Percentiles rank a stretch among this genome's conserved stretches.
Conservation (phyloP, 768 basidiomycete species). For the Coprinopsis sp. region DNA sequence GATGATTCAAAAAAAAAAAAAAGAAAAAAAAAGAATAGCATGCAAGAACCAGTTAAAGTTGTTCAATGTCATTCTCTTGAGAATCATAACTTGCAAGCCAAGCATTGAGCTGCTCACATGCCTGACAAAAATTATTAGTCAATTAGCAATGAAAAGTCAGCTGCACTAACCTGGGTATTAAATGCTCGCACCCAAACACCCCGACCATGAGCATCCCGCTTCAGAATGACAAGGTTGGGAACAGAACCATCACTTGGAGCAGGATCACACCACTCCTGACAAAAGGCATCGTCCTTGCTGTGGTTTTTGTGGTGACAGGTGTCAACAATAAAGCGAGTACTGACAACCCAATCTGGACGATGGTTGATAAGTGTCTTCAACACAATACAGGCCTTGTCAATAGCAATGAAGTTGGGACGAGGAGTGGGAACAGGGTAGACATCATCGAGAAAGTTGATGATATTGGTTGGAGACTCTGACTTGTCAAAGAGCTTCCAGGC, state of each 20-base stretch:
- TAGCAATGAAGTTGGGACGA: constrained; percentile 10
- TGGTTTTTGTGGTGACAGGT: constrained; percentile 20
- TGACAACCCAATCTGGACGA: constrained; percentile 11
- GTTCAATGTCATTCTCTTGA: constrained; percentile 19
- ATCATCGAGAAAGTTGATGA: constrained; percentile 13
- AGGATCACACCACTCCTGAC: constrained; percentile 16
- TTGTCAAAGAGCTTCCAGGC: constrained; percentile 8
- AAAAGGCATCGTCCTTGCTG: too few relatives aligned
- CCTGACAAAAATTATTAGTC: too few relatives aligned
- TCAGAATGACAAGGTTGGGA: constrained; percentile 15
- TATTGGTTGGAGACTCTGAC: constrained; percentile 16
- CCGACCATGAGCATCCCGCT: background rate
- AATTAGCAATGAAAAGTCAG: too few relatives aligned
- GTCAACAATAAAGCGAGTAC: constrained; percentile 21
- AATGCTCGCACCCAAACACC: constrained; percentile 13
- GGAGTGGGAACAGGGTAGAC: constrained; percentile 7
- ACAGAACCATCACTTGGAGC: constrained; percentile 16
- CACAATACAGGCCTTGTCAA: constrained; percentile 13
- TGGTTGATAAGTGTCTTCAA: constrained; percentile 1
- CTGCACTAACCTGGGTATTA: constrained; percentile 27
- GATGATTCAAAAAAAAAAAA: too few relatives aligned
- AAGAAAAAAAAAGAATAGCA: too few relatives aligned
- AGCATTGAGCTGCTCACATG: constrained; percentile 28
- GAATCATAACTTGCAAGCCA: constrained; percentile 22
- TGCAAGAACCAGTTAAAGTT: constrained; percentile 21